Base-by-base conservation (phyloP, 768 basidiomycete species). In the Boletus vermiculosoides region DNA sequence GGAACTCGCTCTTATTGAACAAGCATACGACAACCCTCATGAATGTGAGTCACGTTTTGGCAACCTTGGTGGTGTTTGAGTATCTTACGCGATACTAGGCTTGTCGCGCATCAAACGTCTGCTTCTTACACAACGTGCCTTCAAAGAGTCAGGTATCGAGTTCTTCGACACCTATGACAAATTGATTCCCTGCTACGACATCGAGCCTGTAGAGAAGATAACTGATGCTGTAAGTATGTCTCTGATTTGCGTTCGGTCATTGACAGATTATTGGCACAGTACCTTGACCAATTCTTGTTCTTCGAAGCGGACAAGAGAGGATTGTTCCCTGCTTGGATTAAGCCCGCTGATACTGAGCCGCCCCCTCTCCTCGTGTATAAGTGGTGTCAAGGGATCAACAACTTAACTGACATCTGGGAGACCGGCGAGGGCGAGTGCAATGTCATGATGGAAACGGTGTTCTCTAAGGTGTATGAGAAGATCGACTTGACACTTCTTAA, bases 311-410 rank as follows among this genome's bases (percentile, higher is more conserved):
- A 99, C 76, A 98, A 98, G 73, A 90, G 97, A 64, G 93, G 94
- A 47, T 76, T 99, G 23, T 98, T 98, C 87, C 97, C 97, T 12
- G 86, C 94, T 1, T 99, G 97, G 96, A 97, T 99, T 72, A 99
- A 98, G 76, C 97, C 97, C 25, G 90, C 93, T 49, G 94, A 98
- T 66, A 95, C 93, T 0, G 96, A 98, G 67, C 96, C 96, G 3
- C 94, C 96, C 0, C 96, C 96, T 3, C 82, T 98, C 16, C 85
- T 98, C 33, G 95, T 98, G 33, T 98, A 98, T 79, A 98, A 98
- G 81, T 98, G 96, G 96, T 96, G 94, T 68, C 96, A 98, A 76
- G 97, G 97, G 41, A 95, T 98, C 80, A 98, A 98, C 77, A 99
- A 99, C 73, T 73, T 98, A 71, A 94, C 91, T 3, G 96, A 99